phyloP scores from a whole-genome alignment of 1,139 yeast species.

The Kodamaea sp. region DNA sequence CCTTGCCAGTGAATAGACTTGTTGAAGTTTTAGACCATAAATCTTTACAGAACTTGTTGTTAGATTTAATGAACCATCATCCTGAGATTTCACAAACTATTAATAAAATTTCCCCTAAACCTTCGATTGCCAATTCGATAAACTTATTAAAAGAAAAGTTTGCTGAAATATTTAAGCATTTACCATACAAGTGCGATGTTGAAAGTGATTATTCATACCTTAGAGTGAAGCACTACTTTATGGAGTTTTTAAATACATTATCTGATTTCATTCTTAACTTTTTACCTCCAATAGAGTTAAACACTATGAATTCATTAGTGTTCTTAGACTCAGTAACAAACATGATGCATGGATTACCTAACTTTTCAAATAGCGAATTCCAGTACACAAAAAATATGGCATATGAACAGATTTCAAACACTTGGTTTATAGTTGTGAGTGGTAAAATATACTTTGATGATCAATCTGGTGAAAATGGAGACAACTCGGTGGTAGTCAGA shows the following conservation, averaged over 20 bases:
- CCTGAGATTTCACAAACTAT: slow-evolving; percentile 62
- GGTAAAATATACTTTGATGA: slow-evolving; percentile 25
- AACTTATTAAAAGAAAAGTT: slow-evolving; percentile 47
- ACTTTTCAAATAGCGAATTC: slow-evolving; percentile 65
- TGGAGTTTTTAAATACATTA: slow-evolving; percentile 73
- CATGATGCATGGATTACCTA: slow-evolving; percentile 66
- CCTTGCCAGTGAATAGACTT: slow-evolving; percentile 56
- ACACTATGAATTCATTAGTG: slow-evolving; percentile 53
- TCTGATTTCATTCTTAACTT: slow-evolving; percentile 77
- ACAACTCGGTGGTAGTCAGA: slow-evolving; percentile 2
- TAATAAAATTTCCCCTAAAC: slow-evolving; percentile 52
- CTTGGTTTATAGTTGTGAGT: slow-evolving; percentile 65
- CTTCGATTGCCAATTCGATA: slow-evolving; percentile 52
- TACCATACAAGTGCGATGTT: slow-evolving; percentile 75
- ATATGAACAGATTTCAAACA: slow-evolving; percentile 73
- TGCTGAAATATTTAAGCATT: slow-evolving; percentile 40
- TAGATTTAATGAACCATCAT: slow-evolving; percentile 50
- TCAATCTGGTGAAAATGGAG: background rate
- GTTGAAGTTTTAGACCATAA: slow-evolving; percentile 64
- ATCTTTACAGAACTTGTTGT: slow-evolving; percentile 51
- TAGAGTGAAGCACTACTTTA: slow-evolving; percentile 68
- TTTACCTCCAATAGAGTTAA: slow-evolving; percentile 72
- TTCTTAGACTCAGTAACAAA: slow-evolving; percentile 67
- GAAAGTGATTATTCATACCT: slow-evolving; percentile 84
- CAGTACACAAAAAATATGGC: slow-evolving; percentile 72